Conservation (phyloP, 2,329 filamentous ascomycete genomes). For the Myriosclerotinia curreyana region DNA sequence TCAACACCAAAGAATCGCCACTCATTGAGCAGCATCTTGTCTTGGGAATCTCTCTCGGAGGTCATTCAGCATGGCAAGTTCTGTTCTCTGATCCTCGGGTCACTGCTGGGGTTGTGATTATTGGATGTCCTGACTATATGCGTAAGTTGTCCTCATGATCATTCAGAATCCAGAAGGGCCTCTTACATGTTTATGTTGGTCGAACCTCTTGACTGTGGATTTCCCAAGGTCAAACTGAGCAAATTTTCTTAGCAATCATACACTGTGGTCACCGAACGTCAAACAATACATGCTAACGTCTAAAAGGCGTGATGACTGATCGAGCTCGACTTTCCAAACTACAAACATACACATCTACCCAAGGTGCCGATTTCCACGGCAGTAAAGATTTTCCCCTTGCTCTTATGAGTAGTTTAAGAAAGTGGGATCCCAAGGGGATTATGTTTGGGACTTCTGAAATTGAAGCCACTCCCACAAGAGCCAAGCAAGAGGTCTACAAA, state of each 20-base stretch:
- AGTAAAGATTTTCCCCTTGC: conserved; percentile 72
- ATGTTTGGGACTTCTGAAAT: conserved; percentile 56
- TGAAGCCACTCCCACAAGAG: conserved; percentile 31
- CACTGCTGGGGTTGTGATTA: conserved; percentile 72
- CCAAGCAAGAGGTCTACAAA: conserved; percentile 46
- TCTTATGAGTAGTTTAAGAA: conserved; percentile 60
- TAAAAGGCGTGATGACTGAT: conserved; percentile 63
- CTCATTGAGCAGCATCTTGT: conserved; percentile 64
- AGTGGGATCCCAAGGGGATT: conserved; percentile 72
- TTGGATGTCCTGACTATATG: conserved; percentile 87
- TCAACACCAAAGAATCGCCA: conserved; percentile 47
- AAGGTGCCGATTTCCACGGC: conserved; percentile 66
- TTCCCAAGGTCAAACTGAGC: background rate
- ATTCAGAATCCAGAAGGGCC: no score
- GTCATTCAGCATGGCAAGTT: conserved; percentile 82
- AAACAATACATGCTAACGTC: conserved; percentile 19
- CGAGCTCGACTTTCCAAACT: conserved; percentile 71
- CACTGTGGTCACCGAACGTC: background rate
- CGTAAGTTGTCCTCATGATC: conserved; percentile 44
- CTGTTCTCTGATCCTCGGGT: conserved; percentile 76
- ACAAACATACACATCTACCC: conserved; percentile 54
- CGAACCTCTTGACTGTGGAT: background rate
- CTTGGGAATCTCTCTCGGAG: conserved; percentile 81
- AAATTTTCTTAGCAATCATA: background rate
- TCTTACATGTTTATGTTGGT: no score